Percentiles rank a stretch among this genome's conserved stretches.
phyloP scores from a whole-genome alignment of 306 rosid genomes.

The Albizia julibrissin region DNA sequence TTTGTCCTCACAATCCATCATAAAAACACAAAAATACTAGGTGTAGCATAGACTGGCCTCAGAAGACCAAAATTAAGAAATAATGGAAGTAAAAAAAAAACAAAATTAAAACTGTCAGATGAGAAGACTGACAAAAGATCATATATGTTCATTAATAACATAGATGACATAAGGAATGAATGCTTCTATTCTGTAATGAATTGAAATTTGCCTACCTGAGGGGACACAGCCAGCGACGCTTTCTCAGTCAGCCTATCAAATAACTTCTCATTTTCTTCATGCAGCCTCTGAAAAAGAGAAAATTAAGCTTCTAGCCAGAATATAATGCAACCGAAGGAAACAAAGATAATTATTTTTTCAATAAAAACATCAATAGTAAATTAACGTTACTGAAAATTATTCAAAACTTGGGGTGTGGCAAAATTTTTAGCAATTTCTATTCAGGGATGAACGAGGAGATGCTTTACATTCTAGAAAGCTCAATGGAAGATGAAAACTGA shows the following conservation, averaged over 20 bases:
- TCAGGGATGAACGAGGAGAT: neutral
- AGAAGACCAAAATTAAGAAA: slow-evolving; percentile 16
- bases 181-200: slow-evolving; percentile 11
- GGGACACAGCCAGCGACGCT: slow-evolving; percentile 63
- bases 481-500: slow-evolving; percentile 8
- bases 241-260: slow-evolving; percentile 92
- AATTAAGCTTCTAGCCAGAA: slow-evolving; percentile 25
- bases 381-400: slow-evolving; percentile 19
- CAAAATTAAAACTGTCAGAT: neutral
- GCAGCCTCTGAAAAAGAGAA: slow-evolving; percentile 79
- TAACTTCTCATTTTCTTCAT: slow-evolving; percentile 96
- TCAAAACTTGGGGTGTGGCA: slow-evolving; percentile 10
- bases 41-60: neutral
- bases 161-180: neutral
- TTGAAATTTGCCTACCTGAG: slow-evolving; percentile 60
- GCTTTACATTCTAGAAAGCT: slow-evolving; percentile 11
- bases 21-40: neutral
- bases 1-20: slow-evolving; percentile 22
- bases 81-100: neutral
- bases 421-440: neutral
- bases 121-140: neutral
- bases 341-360: slow-evolving; percentile 9
- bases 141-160: neutral
- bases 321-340: slow-evolving; percentile 11
- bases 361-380: neutral